These are phyloP conservation scores for Botryotinia calthae DNA, from an alignment of 2,329 filamentous ascomycete species.

Conservation along the genomic window DNA sequence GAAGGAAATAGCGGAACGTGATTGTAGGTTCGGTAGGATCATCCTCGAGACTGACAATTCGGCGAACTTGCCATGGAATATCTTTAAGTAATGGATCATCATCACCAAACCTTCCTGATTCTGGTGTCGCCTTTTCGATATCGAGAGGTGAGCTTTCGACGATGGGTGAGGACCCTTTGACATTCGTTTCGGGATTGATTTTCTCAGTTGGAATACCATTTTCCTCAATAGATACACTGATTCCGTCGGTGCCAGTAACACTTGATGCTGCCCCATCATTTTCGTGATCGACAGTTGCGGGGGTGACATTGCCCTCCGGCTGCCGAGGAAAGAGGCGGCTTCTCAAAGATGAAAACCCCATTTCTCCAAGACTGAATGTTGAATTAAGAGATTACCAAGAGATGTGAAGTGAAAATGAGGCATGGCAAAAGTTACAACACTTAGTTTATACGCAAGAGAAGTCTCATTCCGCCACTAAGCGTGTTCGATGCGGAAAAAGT, in stretches of 20 bases:
- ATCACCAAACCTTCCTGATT: constrained; percentile 35
- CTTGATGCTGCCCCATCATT: constrained; percentile 4
- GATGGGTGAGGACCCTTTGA: constrained; percentile 25
- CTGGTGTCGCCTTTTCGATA: constrained; percentile 12
- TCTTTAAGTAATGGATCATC: constrained; percentile 52
- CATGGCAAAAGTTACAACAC: constrained; percentile 1
- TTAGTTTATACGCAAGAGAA: background rate
- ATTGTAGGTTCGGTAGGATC: constrained; percentile 54
- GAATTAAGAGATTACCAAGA: background rate
- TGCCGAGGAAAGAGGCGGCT: constrained; percentile 10
- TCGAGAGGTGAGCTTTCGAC: constrained; percentile 41
- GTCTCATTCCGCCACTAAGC: constrained; percentile 6
- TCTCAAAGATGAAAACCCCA: constrained; percentile 9
- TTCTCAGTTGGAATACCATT: background rate
- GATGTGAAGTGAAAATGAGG: background rate
- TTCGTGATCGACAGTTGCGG: background rate
- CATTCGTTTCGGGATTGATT: background rate
- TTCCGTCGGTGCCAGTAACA: constrained; percentile 13
- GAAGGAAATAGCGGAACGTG: constrained; percentile 58
- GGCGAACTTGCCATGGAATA: constrained; percentile 54
- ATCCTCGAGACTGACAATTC: constrained; percentile 56
- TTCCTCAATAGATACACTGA: constrained; percentile 9
- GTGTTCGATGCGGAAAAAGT: background rate
- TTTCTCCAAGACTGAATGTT: background rate
- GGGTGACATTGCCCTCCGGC: background rate